These are phyloP conservation scores for Cutaneotrichosporon mucoides DNA, from an alignment of 1,284 basidiomycete species.

Conservation along the genomic window DNA sequence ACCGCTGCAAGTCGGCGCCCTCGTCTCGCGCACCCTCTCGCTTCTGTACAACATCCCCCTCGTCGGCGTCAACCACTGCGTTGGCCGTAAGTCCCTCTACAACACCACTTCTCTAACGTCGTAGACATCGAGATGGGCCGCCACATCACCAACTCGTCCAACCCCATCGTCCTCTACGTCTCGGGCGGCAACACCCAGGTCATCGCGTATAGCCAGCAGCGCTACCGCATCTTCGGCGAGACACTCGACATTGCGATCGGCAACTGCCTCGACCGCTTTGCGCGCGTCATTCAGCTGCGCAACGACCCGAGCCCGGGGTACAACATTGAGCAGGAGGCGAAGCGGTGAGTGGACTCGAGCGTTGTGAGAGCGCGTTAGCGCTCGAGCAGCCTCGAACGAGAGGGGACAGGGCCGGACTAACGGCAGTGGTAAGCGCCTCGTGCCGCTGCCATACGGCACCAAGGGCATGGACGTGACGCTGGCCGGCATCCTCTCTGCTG, in stretches of 20 bases:
- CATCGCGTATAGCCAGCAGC: slow-evolving; percentile 94
- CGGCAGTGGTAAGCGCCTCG: slow-evolving; percentile 56
- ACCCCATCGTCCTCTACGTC: slow-evolving; percentile 96
- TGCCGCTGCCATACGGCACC: slow-evolving; percentile 88
- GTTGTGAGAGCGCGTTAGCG: no score
- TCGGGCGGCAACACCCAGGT: slow-evolving; percentile 99
- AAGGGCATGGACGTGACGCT: slow-evolving; percentile 99
- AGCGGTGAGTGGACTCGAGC: slow-evolving; percentile 73
- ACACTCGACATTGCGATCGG: slow-evolving; percentile 98
- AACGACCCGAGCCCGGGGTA: slow-evolving; percentile 98
- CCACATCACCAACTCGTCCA: slow-evolving; percentile 87
- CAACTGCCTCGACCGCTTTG: slow-evolving; percentile 96
- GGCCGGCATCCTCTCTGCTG: slow-evolving; percentile 84
- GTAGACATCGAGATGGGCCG: slow-evolving; percentile 98
- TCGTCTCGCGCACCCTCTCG: slow-evolving; percentile 90
- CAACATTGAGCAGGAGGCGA: slow-evolving; percentile 95
- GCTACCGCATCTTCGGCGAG: slow-evolving; percentile 98
- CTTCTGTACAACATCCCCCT: slow-evolving; percentile 86
- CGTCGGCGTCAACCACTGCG: slow-evolving; percentile 96
- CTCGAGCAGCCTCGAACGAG: no score
- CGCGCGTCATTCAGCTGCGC: slow-evolving; percentile 87
- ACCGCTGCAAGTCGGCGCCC: slow-evolving; percentile 87
- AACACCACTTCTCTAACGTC: background rate
- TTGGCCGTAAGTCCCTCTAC: slow-evolving; percentile 70
- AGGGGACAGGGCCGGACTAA: no score